These are phyloP conservation scores for Caryopteris hybrid DNA, from an alignment of 305 asterid species.

Conservation along the genomic window DNA sequence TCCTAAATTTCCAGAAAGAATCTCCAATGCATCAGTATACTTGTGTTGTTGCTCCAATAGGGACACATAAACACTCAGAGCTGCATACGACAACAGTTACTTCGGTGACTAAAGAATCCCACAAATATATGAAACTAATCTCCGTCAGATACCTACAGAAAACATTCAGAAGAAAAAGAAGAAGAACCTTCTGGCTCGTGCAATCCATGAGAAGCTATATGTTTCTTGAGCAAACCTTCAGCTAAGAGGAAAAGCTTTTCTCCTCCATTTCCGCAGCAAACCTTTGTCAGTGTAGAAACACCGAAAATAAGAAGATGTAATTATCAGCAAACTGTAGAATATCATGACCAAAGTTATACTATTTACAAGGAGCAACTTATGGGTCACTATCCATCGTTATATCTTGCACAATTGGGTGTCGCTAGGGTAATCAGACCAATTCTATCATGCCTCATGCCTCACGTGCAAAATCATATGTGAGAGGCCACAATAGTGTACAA, in stretches of 20 bases:
- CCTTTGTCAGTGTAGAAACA: slow-evolving; percentile 45
- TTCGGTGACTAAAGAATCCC: slow-evolving; percentile 26
- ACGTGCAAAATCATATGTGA: not conserved
- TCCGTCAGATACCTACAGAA: slow-evolving; percentile 18
- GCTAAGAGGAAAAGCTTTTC: slow-evolving; percentile 79
- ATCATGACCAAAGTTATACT: not conserved
- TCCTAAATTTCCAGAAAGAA: slow-evolving; percentile 88
- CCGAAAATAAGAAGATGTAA: slow-evolving; percentile 2
- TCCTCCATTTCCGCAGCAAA: slow-evolving; percentile 77
- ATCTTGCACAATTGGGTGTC: not conserved
- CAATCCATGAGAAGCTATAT: slow-evolving; percentile 83
- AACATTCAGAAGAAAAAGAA: slow-evolving; percentile 19
- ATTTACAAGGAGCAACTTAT: not conserved
- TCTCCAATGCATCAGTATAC: slow-evolving; percentile 76
- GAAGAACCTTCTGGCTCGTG: slow-evolving; percentile 92
- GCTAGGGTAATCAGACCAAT: not conserved
- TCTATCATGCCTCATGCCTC: not conserved
- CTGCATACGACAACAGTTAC: slow-evolving; percentile 52
- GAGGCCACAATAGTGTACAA: slow-evolving; percentile 4
- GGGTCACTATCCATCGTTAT: not conserved
- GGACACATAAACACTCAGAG: slow-evolving; percentile 80
- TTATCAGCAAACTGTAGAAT: not conserved
- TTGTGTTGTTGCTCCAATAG: slow-evolving; percentile 86
- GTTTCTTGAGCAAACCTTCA: slow-evolving; percentile 96
- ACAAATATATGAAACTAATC: not conserved